Evolutionary conservation across 2,329 filamentous ascomycete genomes (phyloP).

Genomic region (Cytospora paraplurivora): DNA sequence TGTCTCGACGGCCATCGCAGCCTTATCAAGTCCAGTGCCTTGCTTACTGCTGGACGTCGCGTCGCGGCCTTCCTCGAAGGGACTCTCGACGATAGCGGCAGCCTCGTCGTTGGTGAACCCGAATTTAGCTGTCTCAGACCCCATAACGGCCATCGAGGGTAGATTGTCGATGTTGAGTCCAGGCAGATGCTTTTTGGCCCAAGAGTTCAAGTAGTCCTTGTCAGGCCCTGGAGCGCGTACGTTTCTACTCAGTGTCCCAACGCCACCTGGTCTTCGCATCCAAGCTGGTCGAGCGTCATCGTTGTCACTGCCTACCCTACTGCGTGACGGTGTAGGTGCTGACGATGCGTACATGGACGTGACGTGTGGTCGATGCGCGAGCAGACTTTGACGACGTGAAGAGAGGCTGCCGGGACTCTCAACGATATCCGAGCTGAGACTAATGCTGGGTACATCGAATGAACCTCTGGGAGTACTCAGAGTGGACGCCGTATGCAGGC

Average conservation of each 20-base stretch:
- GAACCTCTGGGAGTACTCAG: constrained; percentile 69
- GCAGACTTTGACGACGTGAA: constrained; percentile 48
- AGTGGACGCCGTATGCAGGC: constrained; percentile 64
- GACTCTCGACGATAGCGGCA: constrained; percentile 52
- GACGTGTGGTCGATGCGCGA: constrained; percentile 41
- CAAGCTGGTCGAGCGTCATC: constrained; percentile 54
- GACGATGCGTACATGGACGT: constrained; percentile 35
- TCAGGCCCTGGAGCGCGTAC: constrained; percentile 78
- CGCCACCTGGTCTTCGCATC: constrained; percentile 83
- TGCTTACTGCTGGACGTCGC: constrained; percentile 46
- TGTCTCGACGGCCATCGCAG: constrained; percentile 83
- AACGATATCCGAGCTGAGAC: constrained; percentile 41
- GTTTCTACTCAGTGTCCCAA: constrained; percentile 75
- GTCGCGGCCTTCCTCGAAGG: constrained; percentile 52
- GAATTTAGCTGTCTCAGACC: constrained; percentile 60
- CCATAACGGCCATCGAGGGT: constrained; percentile 67
- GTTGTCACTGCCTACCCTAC: constrained; percentile 42
- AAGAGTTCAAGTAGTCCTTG: constrained; percentile 79
- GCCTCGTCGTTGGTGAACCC: constrained; percentile 49
- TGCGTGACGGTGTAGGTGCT: constrained; percentile 40
- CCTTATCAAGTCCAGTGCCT: constrained; percentile 70
- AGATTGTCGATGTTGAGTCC: constrained; percentile 71
- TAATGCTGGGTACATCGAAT: constrained; percentile 56
- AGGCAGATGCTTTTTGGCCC: constrained; percentile 82
- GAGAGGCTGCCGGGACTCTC: constrained; percentile 41